phyloP scores from a whole-genome alignment of 495 filamentous ascomycete species.

The Astrothelium subdiscretum region DNA sequence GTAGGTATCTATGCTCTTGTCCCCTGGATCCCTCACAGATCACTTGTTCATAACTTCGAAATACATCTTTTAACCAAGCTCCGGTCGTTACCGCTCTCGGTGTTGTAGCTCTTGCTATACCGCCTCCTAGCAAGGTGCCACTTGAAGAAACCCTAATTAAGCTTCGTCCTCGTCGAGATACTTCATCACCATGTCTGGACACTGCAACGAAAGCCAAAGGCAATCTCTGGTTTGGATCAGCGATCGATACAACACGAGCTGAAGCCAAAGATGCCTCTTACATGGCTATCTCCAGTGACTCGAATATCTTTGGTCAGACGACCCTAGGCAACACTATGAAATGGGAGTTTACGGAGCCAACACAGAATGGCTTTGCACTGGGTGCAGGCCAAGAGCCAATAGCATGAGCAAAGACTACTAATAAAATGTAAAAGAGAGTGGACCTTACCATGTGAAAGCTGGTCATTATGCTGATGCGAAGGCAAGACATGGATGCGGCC shows the following conservation, averaged over 20 bases:
- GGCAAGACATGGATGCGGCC: too few species aligned
- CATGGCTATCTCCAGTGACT: conserved; percentile 30
- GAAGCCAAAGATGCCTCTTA: conserved; percentile 7
- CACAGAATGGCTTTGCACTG: conserved; percentile 24
- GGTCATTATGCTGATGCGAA: too few species aligned
- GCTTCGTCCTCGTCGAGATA: not conserved
- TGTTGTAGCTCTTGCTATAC: not conserved
- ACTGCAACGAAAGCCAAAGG: conserved; percentile 3
- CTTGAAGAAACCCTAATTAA: not conserved
- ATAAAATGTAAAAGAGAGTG: too few species aligned
- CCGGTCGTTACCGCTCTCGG: not conserved
- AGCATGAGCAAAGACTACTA: conserved; percentile 6
- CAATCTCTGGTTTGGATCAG: conserved; percentile 7
- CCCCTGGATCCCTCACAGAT: not conserved
- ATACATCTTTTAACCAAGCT: not conserved
- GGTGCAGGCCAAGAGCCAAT: conserved; percentile 15
- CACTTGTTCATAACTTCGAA: not conserved
- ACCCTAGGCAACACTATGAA: conserved; percentile 42
- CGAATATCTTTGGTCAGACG: conserved; percentile 38
- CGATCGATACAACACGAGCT: not conserved
- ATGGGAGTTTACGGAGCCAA: conserved; percentile 33
- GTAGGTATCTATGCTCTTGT: not conserved
- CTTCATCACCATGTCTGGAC: not conserved
- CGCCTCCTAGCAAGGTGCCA: not conserved
- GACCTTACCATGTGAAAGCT: too few species aligned